Base-by-base conservation (phyloP, 176 grass and related monocot genomes). In the Olyra latifolia region DNA sequence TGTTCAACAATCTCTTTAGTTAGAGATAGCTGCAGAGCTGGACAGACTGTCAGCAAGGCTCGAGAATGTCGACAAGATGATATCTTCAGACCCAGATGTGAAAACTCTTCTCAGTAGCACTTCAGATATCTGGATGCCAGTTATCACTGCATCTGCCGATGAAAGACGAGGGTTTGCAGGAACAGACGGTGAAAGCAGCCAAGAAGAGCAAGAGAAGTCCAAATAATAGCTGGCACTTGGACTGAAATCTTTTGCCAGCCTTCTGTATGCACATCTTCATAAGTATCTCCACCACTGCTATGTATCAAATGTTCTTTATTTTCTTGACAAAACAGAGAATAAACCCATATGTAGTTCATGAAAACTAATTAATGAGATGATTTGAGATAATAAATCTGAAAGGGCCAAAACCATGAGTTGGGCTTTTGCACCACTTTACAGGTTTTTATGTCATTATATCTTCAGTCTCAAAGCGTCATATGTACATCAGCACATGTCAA, bases 41-140 rank as follows among this genome's bases (percentile, higher is more conserved):
- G 96, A 95, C 76, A 95, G 82, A 64, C 54, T 99, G 17, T 99
- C 92, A 28, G 75, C 88, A 0, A 89, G 88, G 71, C 83, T 99
- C 4, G 90, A 99, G 74, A 89, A 95, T 10, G 92, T 91, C 1
- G 96, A 98, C 86, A 94, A 95, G 82, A 93, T 98, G 90, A 93
- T 95, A 91, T 98, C 96, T 2, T 91, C 92, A 10, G 96, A 95
- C 71, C 96, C 88, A 2, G 83, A 95, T 74, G 86, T 95, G 38
- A 89, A 95, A 70, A 91, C 92, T 53, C 88, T 98, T 60, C 59
- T 95, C 70, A 95, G 88, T 84, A 98, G 84, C 78, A 95, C 96
- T 8, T 82, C 96, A 10, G 88, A 95, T 56, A 80, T 95, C 71
- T 98, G 92, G 96, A 89, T 98, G 88, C 96, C 96, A 0, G 92